These are phyloP conservation scores for Melaleuca alternifolia DNA, from an alignment of 345 rosid species.

Conservation along the genomic window DNA sequence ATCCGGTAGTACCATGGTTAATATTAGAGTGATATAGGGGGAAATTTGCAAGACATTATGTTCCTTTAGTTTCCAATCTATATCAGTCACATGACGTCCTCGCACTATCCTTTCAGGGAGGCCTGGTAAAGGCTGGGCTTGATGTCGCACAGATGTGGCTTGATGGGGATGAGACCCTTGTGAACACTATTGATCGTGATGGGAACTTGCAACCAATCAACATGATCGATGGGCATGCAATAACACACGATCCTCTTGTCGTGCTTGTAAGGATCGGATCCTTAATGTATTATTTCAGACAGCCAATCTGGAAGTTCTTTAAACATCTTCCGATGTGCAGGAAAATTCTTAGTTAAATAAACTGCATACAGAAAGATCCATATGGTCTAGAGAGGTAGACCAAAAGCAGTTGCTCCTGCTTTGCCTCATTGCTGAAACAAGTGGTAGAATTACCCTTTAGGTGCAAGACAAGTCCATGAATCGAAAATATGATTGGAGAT, in stretches of 20 bases:
- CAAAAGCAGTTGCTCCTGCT: neutral
- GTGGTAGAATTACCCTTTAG: neutral
- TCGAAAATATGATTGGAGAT: neutral
- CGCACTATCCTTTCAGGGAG: constrained; percentile 42
- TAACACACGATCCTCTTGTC: constrained; percentile 83
- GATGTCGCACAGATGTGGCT: constrained; percentile 92
- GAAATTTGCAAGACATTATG: neutral
- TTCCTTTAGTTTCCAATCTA: neutral
- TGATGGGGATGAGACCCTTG: constrained; percentile 85
- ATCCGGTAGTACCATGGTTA: constrained; percentile 37
- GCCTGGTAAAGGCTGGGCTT: constrained; percentile 81
- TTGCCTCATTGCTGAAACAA: neutral
- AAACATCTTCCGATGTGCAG: neutral
- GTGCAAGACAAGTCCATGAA: neutral
- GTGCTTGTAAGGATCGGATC: constrained; percentile 55
- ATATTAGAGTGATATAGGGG: neutral
- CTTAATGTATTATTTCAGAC: neutral
- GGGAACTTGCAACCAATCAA: constrained; percentile 66
- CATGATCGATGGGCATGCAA: constrained; percentile 69
- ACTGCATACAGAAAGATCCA: neutral
- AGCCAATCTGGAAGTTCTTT: neutral
- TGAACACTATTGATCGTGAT: constrained; percentile 73
- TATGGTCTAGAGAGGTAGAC: neutral
- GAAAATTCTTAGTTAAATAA: neutral
- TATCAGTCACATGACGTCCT: neutral